Evolutionary conservation across 768 basidiomycete species (phyloP).

Genomic region (Tylopilus plumbeoviolaceoides): DNA sequence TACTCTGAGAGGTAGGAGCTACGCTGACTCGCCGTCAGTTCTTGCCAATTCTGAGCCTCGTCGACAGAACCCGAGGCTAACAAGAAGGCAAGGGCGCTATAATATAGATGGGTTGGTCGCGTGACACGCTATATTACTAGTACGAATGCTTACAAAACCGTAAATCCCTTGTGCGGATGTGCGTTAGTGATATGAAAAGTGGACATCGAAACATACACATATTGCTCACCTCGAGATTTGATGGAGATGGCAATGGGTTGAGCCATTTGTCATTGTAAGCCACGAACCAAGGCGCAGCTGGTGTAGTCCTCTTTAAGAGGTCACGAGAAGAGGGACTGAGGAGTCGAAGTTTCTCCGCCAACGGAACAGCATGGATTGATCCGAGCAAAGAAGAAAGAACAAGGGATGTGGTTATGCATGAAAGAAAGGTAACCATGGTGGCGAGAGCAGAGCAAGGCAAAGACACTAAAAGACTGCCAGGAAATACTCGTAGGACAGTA

Average conservation of each 20-base stretch:
- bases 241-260: slow-evolving; percentile 40
- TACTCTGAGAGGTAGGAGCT: slow-evolving; percentile 45
- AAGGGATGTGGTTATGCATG: not conserved
- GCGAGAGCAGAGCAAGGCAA: not conserved
- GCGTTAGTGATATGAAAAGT: not conserved
- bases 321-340: slow-evolving; percentile 22
- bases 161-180: slow-evolving; percentile 26
- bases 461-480: not conserved
- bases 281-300: slow-evolving; percentile 47
- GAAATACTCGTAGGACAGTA: not conserved
- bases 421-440: slow-evolving; percentile 16
- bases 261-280: slow-evolving; percentile 41
- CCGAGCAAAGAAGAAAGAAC: slow-evolving; percentile 7
- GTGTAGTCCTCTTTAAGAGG: slow-evolving; percentile 21
- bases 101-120: slow-evolving; percentile 6
- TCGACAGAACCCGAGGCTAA: slow-evolving; percentile 39
- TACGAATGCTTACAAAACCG: slow-evolving; percentile 28
- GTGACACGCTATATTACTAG: not conserved
- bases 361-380: slow-evolving; percentile 12
- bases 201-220: not conserved
- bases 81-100: slow-evolving; percentile 40
- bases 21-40: slow-evolving; percentile 34
- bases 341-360: slow-evolving; percentile 20
- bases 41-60: slow-evolving; percentile 43
- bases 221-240: slow-evolving; percentile 39